Evolutionary conservation across 805 yeast genomes (phyloP).

Genomic region (Ogataea dorogensis): DNA sequence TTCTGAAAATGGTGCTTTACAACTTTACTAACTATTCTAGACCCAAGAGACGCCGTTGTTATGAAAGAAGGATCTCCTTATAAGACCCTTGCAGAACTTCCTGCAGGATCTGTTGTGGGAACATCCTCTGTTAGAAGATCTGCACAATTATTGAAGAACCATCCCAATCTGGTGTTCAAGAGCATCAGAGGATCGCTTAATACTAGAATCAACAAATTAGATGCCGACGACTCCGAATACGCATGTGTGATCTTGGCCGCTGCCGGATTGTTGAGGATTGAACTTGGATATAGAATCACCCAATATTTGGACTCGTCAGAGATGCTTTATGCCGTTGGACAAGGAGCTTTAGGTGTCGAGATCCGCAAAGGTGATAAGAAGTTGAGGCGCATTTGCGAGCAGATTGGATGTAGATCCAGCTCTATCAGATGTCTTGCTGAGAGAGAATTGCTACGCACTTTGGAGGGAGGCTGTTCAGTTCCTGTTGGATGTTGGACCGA

Average conservation of each 20-base stretch:
- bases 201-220: constrained; percentile 80
- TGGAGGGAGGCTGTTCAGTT: constrained; percentile 98
- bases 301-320: constrained; percentile 65
- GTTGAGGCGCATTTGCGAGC: constrained; percentile 56
- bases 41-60: constrained; percentile 89
- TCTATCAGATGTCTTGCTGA: constrained; percentile 83
- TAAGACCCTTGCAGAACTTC: constrained; percentile 67
- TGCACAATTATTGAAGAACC: constrained; percentile 78
- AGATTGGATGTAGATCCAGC: constrained; percentile 64
- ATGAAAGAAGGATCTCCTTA: constrained; percentile 68
- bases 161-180: constrained; percentile 75
- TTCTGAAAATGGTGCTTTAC: constrained; percentile 13
- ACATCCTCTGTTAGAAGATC: constrained; percentile 93
- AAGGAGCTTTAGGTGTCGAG: constrained; percentile 95
- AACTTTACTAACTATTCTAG: constrained; percentile 35
- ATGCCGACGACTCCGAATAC: constrained; percentile 56
- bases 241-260: constrained; percentile 83
- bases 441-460: constrained; percentile 76
- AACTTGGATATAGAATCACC: constrained; percentile 74
- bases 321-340: constrained; percentile 98
- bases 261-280: constrained; percentile 82
- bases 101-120: constrained; percentile 84
- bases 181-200: constrained; percentile 82
- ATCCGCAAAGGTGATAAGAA: constrained; percentile 67
- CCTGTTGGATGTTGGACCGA: constrained; percentile 88